Evolutionary conservation across 352 stramenopile species (phyloP), one percentile per base, ranked within the genome.

Genomic region (Phytophthora multivora): DNA sequence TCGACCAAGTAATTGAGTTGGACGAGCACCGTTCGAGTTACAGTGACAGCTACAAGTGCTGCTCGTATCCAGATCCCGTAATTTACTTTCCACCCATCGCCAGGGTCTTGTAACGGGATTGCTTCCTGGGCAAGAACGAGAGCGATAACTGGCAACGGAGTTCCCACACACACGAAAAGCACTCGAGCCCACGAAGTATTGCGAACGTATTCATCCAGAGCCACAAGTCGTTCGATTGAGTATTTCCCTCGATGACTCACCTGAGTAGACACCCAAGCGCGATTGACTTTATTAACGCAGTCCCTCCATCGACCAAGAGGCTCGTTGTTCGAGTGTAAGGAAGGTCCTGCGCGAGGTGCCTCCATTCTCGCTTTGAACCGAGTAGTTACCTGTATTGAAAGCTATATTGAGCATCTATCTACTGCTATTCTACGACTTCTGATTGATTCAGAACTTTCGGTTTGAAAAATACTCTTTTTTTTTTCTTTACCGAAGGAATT

Each of bases 11-110:
- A 40, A 6, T 40, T 46, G 2, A 58, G 19, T 26, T 62, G 55
- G 16, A 45, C 21, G 8, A 50, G 4, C 1, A 51, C 41, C 3
- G 51, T 30, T 5, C 13, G 53, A 4, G 36, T 38, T 0, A 63
- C 39, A 9, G 42, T 21, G 1, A 26, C 19, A 13, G 12, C 2
- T 2, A 43, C 13, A 15, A 66, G 8, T 10, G 31, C 35, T 1
- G 21, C 33, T 2, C 67, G 52, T 1, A 71, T 46, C 63, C 61
- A 75, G 19, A 69, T 36, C 3, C 55, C 66, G 5, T 60, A 57
- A 33, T 75, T 71, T 2, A 21, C 48, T 2, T 25, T 31, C 55
- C 55, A 71, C 0, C 66, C 66, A 16, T 59, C 42, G 1, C 7
- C 28, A n/a, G 61, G 62, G 33, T 71, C 35, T 16, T 71, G 51